Conservation (phyloP, 2,329 filamentous ascomycete species). For the Trichoderma semiorbis region DNA sequence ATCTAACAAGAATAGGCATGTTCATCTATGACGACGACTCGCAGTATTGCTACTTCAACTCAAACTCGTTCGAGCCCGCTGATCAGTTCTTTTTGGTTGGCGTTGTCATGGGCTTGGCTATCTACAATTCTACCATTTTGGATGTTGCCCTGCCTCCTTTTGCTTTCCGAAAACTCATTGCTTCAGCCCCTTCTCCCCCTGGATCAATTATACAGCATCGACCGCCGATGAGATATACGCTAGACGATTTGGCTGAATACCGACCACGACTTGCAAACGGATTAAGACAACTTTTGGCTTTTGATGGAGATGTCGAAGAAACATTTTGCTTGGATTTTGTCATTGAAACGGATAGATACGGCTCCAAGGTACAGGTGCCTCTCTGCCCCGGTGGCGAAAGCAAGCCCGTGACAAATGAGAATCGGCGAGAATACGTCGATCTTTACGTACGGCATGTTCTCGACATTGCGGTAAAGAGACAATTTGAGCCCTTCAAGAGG, state of each 20-base stretch:
- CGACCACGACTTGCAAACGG: conserved; percentile 72
- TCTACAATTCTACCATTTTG: conserved; percentile 92
- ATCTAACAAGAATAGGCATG: conserved; percentile 55
- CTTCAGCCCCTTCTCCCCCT: conserved; percentile 64
- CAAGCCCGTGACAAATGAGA: conserved; percentile 75
- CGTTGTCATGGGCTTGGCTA: conserved; percentile 81
- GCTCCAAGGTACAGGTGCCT: conserved; percentile 61
- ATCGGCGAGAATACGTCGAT: conserved; percentile 82
- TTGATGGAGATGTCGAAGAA: conserved; percentile 75
- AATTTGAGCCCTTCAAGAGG: conserved; percentile 91
- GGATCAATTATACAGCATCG: conserved; percentile 51
- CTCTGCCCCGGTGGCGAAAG: conserved; percentile 72
- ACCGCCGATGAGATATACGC: conserved; percentile 65
- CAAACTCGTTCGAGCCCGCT: conserved; percentile 81
- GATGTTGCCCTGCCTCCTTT: conserved; percentile 87
- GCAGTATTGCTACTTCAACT: conserved; percentile 89
- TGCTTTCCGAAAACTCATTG: conserved; percentile 81
- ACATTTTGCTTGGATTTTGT: conserved; percentile 82
- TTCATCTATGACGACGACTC: conserved; percentile 92
- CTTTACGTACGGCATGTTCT: conserved; percentile 78
- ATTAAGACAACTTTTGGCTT: conserved; percentile 73
- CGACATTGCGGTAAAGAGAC: conserved; percentile 71
- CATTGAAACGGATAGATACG: conserved; percentile 73
- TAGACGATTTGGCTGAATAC: conserved; percentile 81
- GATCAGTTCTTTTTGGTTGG: conserved; percentile 91